Evolutionary conservation across 352 stramenopile genomes (phyloP).

Genomic region (Phytophthora ramorum): DNA sequence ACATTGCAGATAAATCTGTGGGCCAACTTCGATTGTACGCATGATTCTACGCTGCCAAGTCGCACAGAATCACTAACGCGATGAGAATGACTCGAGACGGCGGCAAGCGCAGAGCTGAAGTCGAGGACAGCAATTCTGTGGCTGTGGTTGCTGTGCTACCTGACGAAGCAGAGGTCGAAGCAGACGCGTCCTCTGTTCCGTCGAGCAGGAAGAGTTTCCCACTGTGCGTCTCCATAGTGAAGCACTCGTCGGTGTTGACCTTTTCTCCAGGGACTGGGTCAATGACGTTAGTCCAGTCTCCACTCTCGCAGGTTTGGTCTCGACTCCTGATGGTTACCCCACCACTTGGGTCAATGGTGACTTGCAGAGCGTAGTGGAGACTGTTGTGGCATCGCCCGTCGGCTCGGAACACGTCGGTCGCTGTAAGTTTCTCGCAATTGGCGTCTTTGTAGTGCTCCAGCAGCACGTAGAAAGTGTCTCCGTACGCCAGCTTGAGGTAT

Average conservation of each 20-base stretch:
- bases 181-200: neutral
- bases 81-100: neutral
- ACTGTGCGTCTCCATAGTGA: neutral
- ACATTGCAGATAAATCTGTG: no score
- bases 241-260: slow-evolving; percentile 12
- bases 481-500: slow-evolving; percentile 13
- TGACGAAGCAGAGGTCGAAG: neutral
- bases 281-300: neutral
- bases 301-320: slow-evolving; percentile 13
- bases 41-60: neutral
- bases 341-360: slow-evolving; percentile 2
- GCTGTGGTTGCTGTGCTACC: neutral
- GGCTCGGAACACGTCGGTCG: slow-evolving; percentile 14
- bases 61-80: neutral
- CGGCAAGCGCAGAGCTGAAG: neutral
- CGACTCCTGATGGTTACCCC: slow-evolving; percentile 3
- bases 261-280: neutral
- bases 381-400: slow-evolving; percentile 23
- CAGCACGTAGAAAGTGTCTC: slow-evolving; percentile 9
- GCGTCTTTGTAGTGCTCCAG: slow-evolving; percentile 12
- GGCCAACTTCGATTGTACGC: neutral
- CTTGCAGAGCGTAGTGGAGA: slow-evolving; percentile 17
- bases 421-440: slow-evolving; percentile 7
- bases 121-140: neutral
- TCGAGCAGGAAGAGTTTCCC: slow-evolving; percentile 12